Evolutionary conservation across 164 flowering plant genomes (phyloP), one percentile per base, ranked within the genome.

Genomic region (Hamamelis virginiana): DNA sequence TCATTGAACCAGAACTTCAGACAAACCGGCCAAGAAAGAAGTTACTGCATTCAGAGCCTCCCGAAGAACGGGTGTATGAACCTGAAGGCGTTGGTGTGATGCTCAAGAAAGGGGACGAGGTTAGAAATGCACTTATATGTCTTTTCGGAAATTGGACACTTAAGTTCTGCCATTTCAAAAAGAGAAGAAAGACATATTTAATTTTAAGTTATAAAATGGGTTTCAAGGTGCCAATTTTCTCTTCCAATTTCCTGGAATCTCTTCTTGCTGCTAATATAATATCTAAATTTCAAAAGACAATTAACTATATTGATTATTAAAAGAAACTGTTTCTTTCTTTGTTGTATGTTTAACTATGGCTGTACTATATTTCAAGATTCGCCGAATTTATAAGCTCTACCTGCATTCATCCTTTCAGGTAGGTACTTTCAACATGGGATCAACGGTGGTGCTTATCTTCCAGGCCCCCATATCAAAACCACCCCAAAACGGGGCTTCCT

Each of bases 341-440:
- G 41, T 33, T 33, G 41, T 33, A 2, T 33, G 41, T 33, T 33
- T 33, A 6, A 33, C 41, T 33, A 33, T 33, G 41, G 6, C 41
- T 33, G 41, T 6, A 33, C 6, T 33, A 33, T 33, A 33, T 33
- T 33, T 33, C 41, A 2, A 33, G 41, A 33, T 33, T 33, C 19
- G 15, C 53, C n/a, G 18, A 50, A 50, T 50, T 50, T 12, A n/a
- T 50, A n/a, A 50, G 53, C n/a, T 18, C 53, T 50, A 2, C 27
- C 16, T 46, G 25, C 10, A 28, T 68, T 26, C 1, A 48, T 33
- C 22, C 21, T 62, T 69, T 33, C 92, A 94, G 98, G 72, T 95
- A 12, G 99, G 84, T 3, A 96, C 89, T 58, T 95, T 95, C 84
- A 91, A 90, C 77, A 89, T 95, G 96, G 99, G 99, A 67, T 95